Conservation (phyloP, 1,284 basidiomycete species). For the Apiotrichum brassicae region DNA sequence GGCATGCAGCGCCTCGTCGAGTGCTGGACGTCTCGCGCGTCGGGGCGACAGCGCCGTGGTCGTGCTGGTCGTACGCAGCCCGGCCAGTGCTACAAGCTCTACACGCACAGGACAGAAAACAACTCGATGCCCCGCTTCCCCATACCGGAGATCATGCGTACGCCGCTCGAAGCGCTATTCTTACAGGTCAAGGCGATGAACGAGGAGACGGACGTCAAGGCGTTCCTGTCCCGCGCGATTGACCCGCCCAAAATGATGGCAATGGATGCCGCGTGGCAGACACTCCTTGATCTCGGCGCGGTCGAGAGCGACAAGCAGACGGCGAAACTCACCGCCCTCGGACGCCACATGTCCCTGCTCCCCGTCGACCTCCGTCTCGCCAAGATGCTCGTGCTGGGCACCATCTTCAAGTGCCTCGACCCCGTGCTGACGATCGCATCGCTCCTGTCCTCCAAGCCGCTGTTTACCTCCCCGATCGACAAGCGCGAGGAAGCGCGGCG, state of each 20-base stretch:
- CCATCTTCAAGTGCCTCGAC: constrained; percentile 71
- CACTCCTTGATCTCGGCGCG: constrained; percentile 72
- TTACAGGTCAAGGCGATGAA: constrained; percentile 77
- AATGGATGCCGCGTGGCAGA: constrained; percentile 70
- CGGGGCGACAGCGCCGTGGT: constrained; percentile 76
- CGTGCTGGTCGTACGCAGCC: constrained; percentile 83
- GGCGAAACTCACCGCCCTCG: constrained; percentile 66
- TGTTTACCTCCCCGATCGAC: constrained; percentile 76
- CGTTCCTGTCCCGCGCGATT: constrained; percentile 60
- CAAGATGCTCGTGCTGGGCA: constrained; percentile 84
- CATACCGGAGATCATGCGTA: constrained; percentile 81
- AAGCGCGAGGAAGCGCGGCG: constrained; percentile 68
- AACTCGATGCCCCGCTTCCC: constrained; percentile 66
- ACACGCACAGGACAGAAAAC: constrained; percentile 64
- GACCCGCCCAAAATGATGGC: constrained; percentile 72
- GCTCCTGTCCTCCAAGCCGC: constrained; percentile 75
- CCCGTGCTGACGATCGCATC: constrained; percentile 71
- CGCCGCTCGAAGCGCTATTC: constrained; percentile 76
- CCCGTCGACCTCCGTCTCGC: constrained; percentile 84
- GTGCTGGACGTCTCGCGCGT: constrained; percentile 62
- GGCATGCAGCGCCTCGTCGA: constrained; percentile 73
- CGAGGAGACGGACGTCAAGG: constrained; percentile 72
- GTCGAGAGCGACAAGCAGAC: constrained; percentile 57
- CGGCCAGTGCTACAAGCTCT: constrained; percentile 74
- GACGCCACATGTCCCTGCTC: constrained; percentile 65